A percentile compares a stretch with the other conserved stretches of the same genome.
Conservation (phyloP, 371 early-diverging fungal species). For the Apophysomyces ossiformis region DNA sequence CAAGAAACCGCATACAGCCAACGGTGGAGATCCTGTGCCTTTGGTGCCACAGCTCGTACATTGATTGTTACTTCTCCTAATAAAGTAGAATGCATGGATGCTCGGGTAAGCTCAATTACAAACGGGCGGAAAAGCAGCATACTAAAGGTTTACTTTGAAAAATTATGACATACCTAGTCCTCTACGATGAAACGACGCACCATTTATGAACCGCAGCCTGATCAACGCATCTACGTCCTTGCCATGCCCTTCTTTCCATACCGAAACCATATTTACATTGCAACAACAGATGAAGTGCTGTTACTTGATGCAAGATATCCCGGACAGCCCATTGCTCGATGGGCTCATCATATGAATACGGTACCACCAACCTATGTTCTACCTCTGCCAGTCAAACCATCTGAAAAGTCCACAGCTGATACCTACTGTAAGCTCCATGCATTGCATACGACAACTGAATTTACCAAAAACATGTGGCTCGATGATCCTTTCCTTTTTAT, state of each 20-base stretch:
- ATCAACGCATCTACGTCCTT: not conserved
- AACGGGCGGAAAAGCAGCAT: no score
- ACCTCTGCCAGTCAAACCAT: not conserved
- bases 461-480: no score
- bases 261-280: not conserved
- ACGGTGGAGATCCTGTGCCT: conserved; percentile 4
- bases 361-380: not conserved
- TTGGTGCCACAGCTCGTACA: not conserved
- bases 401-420: not conserved
- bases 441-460: no score
- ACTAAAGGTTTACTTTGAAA: not conserved
- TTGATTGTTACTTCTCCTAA: not conserved
- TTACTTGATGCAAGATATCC: not conserved
- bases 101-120: not conserved
- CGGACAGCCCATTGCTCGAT: not conserved
- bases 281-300: not conserved
- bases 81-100: not conserved
- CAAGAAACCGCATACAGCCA: not conserved
- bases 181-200: not conserved
- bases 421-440: not conserved
- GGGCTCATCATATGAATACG: conserved; percentile 1
- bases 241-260: not conserved
- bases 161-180: not conserved
- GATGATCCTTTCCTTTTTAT: not conserved
- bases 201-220: not conserved